A percentile compares a stretch with the other conserved stretches of the same genome.
Evolutionary conservation across 495 filamentous ascomycete species (phyloP).

Genomic region (Pseudevernia furfuracea): DNA sequence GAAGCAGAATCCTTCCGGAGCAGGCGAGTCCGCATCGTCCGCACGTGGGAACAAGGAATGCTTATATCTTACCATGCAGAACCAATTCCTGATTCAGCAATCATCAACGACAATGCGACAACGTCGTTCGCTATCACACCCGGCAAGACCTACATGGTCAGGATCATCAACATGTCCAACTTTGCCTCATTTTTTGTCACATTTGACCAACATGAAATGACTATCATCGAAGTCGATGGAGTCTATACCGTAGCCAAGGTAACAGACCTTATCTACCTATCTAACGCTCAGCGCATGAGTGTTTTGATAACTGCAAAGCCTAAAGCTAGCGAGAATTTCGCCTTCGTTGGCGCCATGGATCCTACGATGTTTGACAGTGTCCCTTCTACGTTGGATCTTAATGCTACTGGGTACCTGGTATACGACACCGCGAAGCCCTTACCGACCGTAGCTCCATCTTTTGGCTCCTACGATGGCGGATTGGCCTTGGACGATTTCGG

Average conservation of each 20-base stretch:
- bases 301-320: slow-evolving; percentile 52
- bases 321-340: slow-evolving; percentile 37
- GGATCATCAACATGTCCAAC: slow-evolving; percentile 65
- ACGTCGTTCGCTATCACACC: slow-evolving; percentile 52
- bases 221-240: slow-evolving; percentile 49
- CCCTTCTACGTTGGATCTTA: neutral
- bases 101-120: slow-evolving; percentile 24
- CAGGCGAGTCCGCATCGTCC: neutral
- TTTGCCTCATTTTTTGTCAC: slow-evolving; percentile 63
- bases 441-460: neutral
- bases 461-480: neutral
- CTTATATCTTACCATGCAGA: neutral
- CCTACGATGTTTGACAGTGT: slow-evolving; percentile 41
- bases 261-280: slow-evolving; percentile 45
- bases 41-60: neutral
- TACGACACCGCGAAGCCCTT: slow-evolving; percentile 1
- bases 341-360: slow-evolving; percentile 50
- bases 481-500: slow-evolving; percentile 1
- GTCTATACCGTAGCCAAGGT: slow-evolving; percentile 47
- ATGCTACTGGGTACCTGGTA: slow-evolving; percentile 10
- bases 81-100: slow-evolving; percentile 7
- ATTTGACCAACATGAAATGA: slow-evolving; percentile 63
- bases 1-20: neutral
- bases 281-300: slow-evolving; percentile 60
- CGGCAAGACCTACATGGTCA: slow-evolving; percentile 75